phyloP scores from a whole-genome alignment of 1,284 basidiomycete species.

The Polyporus tsugae region DNA sequence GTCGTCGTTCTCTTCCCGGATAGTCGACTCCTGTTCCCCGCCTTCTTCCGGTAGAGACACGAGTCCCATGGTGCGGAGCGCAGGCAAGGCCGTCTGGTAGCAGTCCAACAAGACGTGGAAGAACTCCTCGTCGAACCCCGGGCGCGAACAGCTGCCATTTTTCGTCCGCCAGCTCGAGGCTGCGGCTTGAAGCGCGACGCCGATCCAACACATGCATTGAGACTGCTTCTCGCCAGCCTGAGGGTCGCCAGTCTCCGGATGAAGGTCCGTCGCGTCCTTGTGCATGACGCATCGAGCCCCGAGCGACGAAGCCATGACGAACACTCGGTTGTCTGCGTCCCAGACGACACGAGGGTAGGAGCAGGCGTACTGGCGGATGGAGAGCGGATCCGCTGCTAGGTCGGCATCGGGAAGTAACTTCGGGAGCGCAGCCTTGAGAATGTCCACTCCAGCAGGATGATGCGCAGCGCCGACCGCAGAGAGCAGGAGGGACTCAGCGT shows the following conservation, averaged over 20 bases:
- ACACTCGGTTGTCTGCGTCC: slow-evolving; percentile 14
- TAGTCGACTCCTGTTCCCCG: neutral
- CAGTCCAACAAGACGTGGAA: slow-evolving; percentile 14
- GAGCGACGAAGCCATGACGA: slow-evolving; percentile 20
- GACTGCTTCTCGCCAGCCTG: neutral
- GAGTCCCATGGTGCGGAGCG: neutral
- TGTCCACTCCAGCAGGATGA: slow-evolving; percentile 12
- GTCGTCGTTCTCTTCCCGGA: neutral
- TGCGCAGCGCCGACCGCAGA: slow-evolving; percentile 6
- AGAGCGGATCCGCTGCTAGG: slow-evolving; percentile 14
- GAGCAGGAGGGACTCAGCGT: slow-evolving; percentile 24
- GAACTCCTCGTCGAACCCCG: neutral
- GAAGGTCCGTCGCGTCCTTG: slow-evolving; percentile 4
- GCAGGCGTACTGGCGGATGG: slow-evolving; percentile 17
- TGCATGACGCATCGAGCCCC: neutral
- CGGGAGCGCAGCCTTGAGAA: slow-evolving; percentile 16
- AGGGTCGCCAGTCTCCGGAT: neutral
- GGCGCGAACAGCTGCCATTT: neutral
- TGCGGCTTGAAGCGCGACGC: slow-evolving; percentile 19
- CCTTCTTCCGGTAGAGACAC: neutral
- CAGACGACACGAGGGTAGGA: slow-evolving; percentile 19
- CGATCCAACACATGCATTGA: slow-evolving; percentile 27
- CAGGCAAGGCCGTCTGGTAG: neutral
- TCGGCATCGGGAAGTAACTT: slow-evolving; percentile 16
- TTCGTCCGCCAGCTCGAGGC: slow-evolving; percentile 21